Conservation (phyloP, 345 rosid genomes). For the Carallia brachiata region DNA sequence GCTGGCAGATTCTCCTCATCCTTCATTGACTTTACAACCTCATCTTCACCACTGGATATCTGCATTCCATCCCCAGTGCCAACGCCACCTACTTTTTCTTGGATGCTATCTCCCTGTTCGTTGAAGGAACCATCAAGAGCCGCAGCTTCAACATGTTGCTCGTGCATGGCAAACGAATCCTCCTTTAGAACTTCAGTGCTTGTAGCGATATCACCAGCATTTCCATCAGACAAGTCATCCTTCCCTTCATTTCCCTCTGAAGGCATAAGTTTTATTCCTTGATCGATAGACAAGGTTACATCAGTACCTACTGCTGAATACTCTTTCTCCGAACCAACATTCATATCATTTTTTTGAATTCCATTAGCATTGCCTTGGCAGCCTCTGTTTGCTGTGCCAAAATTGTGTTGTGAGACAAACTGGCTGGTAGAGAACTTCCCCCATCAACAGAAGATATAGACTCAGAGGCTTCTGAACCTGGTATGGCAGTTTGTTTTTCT, state of each 20-base stretch:
- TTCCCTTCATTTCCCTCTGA: conserved; percentile 10
- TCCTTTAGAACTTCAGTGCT: conserved; percentile 12
- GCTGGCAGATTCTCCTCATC: conserved; percentile 10
- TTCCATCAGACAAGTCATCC: conserved; percentile 26
- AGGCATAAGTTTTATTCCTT: neutral
- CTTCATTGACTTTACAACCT: conserved; percentile 6
- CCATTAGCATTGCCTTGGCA: conserved; percentile 4
- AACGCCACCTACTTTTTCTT: conserved; percentile 21
- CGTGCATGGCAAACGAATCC: neutral
- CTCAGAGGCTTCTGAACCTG: conserved; percentile 19
- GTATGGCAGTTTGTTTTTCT: conserved; percentile 23
- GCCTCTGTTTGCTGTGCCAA: conserved; percentile 10
- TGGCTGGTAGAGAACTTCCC: conserved; percentile 20
- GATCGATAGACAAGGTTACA: conserved; percentile 15
- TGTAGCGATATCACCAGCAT: conserved; percentile 9
- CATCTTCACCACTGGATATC: conserved; percentile 19
- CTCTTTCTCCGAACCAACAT: conserved; percentile 23
- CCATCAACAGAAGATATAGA: conserved; percentile 20
- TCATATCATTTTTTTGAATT: conserved; percentile 12
- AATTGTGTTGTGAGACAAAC: conserved; percentile 13
- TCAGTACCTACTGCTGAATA: neutral
- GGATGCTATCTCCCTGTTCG: conserved; percentile 22
- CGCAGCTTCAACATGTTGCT: conserved; percentile 12
- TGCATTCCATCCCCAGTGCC: conserved; percentile 19
- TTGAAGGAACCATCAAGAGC: conserved; percentile 6